A percentile compares a stretch with the other conserved stretches of the same genome.
phyloP scores from a whole-genome alignment of 306 rosid species.

The Oxytropis ochrocephala region DNA sequence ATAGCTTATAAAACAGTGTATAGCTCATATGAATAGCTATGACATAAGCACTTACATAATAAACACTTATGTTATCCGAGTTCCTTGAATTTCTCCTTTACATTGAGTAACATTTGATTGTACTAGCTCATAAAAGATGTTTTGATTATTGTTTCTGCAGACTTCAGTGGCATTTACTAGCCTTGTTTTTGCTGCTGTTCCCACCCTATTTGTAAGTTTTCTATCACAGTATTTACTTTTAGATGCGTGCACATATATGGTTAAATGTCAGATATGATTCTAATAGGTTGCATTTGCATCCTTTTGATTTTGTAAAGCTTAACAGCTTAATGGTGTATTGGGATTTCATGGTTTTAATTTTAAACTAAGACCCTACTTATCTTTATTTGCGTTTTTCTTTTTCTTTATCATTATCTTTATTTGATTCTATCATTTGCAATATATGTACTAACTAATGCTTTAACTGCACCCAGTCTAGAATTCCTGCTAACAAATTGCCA shows the following conservation, averaged over 20 bases:
- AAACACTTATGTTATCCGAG: background rate
- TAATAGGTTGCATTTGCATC: background rate
- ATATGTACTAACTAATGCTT: background rate
- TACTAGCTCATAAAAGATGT: background rate
- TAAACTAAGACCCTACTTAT: background rate
- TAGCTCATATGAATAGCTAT: background rate
- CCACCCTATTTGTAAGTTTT: constrained; percentile 67
- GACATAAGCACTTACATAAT: background rate
- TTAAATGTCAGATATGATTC: background rate
- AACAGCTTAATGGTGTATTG: background rate
- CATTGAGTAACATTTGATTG: background rate
- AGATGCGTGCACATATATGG: background rate
- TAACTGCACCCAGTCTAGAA: background rate
- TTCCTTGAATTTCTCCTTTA: background rate
- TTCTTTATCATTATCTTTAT: background rate
- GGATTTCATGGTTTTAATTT: background rate
- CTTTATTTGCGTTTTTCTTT: background rate
- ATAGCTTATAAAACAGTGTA: too few species aligned
- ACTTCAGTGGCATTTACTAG: constrained; percentile 83
- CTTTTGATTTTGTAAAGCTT: background rate
- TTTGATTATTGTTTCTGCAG: constrained; percentile 39
- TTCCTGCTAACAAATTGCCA: background rate
- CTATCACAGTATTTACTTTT: constrained; percentile 6
- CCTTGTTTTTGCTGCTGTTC: constrained; percentile 81
- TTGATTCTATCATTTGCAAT: too few species aligned